Percentiles rank a stretch among this genome's conserved stretches.
phyloP scores from a whole-genome alignment of 768 basidiomycete species.

The Grammothele lineata region DNA sequence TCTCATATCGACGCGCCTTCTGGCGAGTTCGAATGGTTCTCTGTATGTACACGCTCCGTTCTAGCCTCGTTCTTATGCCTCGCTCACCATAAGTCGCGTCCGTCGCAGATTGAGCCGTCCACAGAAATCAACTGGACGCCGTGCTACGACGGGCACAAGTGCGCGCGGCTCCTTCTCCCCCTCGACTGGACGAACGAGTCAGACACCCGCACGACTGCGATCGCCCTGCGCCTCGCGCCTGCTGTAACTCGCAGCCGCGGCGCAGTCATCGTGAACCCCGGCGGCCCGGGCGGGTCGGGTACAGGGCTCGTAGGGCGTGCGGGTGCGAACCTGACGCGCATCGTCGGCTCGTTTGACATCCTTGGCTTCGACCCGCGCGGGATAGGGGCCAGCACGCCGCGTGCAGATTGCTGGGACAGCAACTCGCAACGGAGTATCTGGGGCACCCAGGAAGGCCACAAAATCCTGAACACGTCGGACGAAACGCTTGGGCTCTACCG shows the following conservation, averaged over 20 bases:
- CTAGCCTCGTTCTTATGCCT: too few species aligned
- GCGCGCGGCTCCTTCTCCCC: slow-evolving; percentile 14
- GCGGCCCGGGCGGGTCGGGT: slow-evolving; percentile 10
- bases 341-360: slow-evolving; percentile 15
- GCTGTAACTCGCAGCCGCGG: slow-evolving; percentile 3
- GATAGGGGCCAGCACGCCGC: slow-evolving; percentile 17
- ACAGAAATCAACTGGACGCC: background rate
- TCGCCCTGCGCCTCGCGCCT: slow-evolving; percentile 9
- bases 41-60: too few species aligned
- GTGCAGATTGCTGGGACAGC: slow-evolving; percentile 11
- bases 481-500: background rate
- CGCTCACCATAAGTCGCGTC: too few species aligned
- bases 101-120: background rate
- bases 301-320: slow-evolving; percentile 4
- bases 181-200: slow-evolving; percentile 5
- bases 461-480: slow-evolving; percentile 13
- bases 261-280: slow-evolving; percentile 11
- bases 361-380: slow-evolving; percentile 21
- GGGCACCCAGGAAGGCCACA: slow-evolving; percentile 7
- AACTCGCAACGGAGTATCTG: slow-evolving; percentile 9
- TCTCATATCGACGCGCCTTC: too few species aligned
- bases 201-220: background rate
- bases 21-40: too few species aligned
- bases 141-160: slow-evolving; percentile 1
- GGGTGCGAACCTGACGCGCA: slow-evolving; percentile 4